phyloP scores from a whole-genome alignment of 768 basidiomycete genomes.

The Pleurotus giganteus region DNA sequence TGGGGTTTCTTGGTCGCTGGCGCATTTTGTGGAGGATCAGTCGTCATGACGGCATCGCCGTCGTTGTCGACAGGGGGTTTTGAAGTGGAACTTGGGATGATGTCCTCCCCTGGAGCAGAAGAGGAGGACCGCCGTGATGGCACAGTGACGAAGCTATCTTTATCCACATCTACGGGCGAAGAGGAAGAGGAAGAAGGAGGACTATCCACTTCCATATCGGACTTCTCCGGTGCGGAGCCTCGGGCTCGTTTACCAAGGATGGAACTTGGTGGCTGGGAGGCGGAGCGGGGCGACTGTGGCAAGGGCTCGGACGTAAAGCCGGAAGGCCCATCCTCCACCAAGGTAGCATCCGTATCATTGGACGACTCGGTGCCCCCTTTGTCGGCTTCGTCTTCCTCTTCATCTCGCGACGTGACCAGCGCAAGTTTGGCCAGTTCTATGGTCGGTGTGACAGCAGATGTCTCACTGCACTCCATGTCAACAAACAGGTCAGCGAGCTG shows the following conservation, averaged over 20 bases:
- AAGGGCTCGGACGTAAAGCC: slow-evolving; percentile 27
- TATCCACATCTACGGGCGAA: slow-evolving; percentile 34
- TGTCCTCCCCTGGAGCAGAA: slow-evolving; percentile 11
- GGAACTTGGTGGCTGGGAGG: slow-evolving; percentile 40
- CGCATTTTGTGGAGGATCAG: slow-evolving; percentile 13
- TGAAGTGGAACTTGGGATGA: slow-evolving; percentile 31
- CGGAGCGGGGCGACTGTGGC: slow-evolving; percentile 23
- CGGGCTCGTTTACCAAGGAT: slow-evolving; percentile 72
- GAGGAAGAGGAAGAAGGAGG: slow-evolving; percentile 18
- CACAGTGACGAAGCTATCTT: slow-evolving; percentile 32
- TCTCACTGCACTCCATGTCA: slow-evolving; percentile 65
- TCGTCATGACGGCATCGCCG: slow-evolving; percentile 35
- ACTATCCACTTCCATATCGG: slow-evolving; percentile 58
- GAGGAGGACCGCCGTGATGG: slow-evolving; percentile 24
- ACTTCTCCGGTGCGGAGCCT: slow-evolving; percentile 41
- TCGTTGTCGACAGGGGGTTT: slow-evolving; percentile 21
- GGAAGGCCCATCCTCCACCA: slow-evolving; percentile 71
- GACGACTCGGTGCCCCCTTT: slow-evolving; percentile 76
- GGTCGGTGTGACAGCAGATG: slow-evolving; percentile 74
- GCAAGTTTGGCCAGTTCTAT: slow-evolving; percentile 90
- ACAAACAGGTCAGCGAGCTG: slow-evolving; percentile 80
- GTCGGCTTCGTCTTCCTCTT: slow-evolving; percentile 79
- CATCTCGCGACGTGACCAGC: slow-evolving; percentile 85
- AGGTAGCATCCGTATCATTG: slow-evolving; percentile 85
- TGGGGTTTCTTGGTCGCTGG: slow-evolving; percentile 42